Evolutionary conservation across 306 rosid species (phyloP), one percentile per base, ranked within the genome.

Genomic region (Dryas drummondii): DNA sequence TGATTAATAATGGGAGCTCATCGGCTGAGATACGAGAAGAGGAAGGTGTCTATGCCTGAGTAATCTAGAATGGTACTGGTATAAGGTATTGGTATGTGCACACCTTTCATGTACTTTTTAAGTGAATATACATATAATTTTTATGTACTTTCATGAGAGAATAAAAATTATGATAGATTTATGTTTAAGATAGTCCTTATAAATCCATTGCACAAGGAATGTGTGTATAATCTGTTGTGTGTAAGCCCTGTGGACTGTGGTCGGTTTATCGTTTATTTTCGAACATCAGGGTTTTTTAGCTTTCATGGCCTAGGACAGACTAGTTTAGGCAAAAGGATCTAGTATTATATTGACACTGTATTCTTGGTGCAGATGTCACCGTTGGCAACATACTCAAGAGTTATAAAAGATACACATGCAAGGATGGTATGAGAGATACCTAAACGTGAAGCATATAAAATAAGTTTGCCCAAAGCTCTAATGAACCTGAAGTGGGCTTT

Each of bases 11-110:
- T 9, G 83, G 70, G 68, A 81, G 74, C 74, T 75, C 78, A 10
- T 83, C 85, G 16, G 61, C 82, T 32, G 97, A 94, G 87, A 90
- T 87, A 64, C 89, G 83, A 68, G 90, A 87, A 79, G 87, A 66
- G 71, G 74, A 71, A 13, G 62, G 17, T 12, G 73, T 47, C 47
- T 54, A 9, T 4, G 37, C 37, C 37, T 16, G 27, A 59, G 59
- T 47, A 55, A 58, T 55, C 41, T 6, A 15, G 50, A 41, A 22
- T 19, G 22, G 22, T 19, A 19, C 22, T 22, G 27, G 7, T 13
- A 27, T 7, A 57, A 71, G 75, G 75, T 71, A 42, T 13, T 22
- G 6, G 22, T 68, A 7, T 26, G 9, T 26, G 58, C 6, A 48
- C 7, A 27, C 51, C 16, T 22, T 7, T 22, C 26, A 9, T 53